Evolutionary conservation across 257 asterid species (phyloP).

Genomic region (Fraxinus quadrangulata): DNA sequence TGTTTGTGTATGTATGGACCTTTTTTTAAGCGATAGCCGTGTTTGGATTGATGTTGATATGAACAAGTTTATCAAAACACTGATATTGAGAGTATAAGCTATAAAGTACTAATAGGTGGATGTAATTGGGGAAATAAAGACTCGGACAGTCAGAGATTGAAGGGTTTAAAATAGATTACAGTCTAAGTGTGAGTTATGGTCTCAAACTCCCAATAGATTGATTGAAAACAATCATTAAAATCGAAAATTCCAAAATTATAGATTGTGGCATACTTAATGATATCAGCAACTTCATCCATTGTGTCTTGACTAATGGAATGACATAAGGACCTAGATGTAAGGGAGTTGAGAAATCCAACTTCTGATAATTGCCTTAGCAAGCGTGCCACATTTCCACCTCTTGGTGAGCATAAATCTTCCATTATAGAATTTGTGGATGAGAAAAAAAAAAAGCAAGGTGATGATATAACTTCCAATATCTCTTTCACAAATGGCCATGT

Average conservation of each 20-base stretch:
- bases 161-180: no score
- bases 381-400: slow-evolving; percentile 55
- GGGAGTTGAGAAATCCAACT: slow-evolving; percentile 20
- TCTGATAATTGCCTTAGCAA: slow-evolving; percentile 45
- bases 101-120: no score
- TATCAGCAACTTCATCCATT: slow-evolving; percentile 85
- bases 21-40: no score
- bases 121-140: no score
- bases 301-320: slow-evolving; percentile 69
- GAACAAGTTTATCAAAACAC: no score
- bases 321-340: slow-evolving; percentile 24
- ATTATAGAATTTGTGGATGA: slow-evolving; percentile 25
- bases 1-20: no score
- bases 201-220: no score
- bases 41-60: no score
- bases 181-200: no score
- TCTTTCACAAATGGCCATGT: neutral
- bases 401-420: slow-evolving; percentile 30
- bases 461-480: slow-evolving; percentile 8
- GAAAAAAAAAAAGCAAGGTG: slow-evolving; percentile 33
- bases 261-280: slow-evolving; percentile 68
- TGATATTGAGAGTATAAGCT: no score
- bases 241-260: slow-evolving; percentile 32
- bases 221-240: neutral
- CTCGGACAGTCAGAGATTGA: no score